Evolutionary conservation across 1,139 yeast genomes (phyloP), one percentile per base, ranked within the genome.

Genomic region (Taphrina wiesneri): DNA sequence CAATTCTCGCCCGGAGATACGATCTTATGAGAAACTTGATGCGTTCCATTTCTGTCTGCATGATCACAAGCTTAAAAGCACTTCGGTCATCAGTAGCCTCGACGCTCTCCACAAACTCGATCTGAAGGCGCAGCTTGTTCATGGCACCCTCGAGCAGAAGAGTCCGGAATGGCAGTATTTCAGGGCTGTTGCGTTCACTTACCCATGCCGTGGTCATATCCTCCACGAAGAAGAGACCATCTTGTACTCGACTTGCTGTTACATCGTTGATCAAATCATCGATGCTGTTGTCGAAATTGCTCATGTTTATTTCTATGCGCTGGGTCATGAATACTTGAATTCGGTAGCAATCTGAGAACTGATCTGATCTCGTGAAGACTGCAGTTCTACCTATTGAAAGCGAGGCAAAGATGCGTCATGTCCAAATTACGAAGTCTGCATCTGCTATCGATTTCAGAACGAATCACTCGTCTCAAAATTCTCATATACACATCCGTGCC

Each of bases 41-140:
- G 67, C 99, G 79, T 73, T 93, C 99, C 30, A 93, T 81, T 72
- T 93, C 99, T 2, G 96, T 88, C 74, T 93, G 99, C 69, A 92
- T 86, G 21, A 95, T 83, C 80, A 93, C 84, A 52, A 92, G 79
- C 68, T 88, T 87, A 67, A 93, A 78, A 34, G 45, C 52, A 7
- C 63, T 59, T 21, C 56, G 41, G 23, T 28, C 57, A 13, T 62
- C 65, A 15, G 39, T 36, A n/a, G 45, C 61, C 21, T 41, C 63
- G 13, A 57, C 28, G n/a, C 41, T 34, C 41, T 67, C 66, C 23
- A 65, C 43, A 6, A 36, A 25, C 23, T 43, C 57, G 15, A 63
- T 47, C 34, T 66, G 68, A 4, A 39, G 54, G 5, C 36, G 57
- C 15, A 67, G 41, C 30, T 49, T 59, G 17, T 32, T 57, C 23